Base-by-base conservation (phyloP, 2,329 filamentous ascomycete genomes). In the Colletotrichum agaves region DNA sequence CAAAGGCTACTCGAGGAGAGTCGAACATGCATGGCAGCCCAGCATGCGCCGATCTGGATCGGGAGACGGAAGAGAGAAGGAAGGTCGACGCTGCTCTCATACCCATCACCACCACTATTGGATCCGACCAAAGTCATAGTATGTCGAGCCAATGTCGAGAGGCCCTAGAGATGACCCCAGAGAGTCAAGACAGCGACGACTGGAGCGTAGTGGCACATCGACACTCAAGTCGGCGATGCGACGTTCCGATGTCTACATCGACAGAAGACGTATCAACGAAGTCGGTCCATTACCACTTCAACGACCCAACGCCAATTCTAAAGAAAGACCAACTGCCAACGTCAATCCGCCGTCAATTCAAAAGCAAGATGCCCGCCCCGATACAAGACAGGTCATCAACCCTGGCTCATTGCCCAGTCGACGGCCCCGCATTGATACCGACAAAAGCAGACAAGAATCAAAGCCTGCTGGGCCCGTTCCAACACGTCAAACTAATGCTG, bases 101-200 rank as follows among this genome's bases (percentile, higher is more conserved):
- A 87, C 83, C 70, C 87, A 89, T 72, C 86, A 89, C 72, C 87
- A 89, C 75, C 87, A 89, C 78, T 89, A 88, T 79, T 88, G 87
- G 87, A 69, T 83, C 70, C 78, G 79, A 63, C 78, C 81, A 41
- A 74, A 65, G 19, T 53, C 53, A 2, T 67, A 37, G 27, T 39
- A 41, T 12, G 33, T 41, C 15, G 65, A 67, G 23, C 46, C 53
- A 43, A 46, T 64, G n/a, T 8, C 53, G n/a, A 35, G 23, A 21
- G 12, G 46, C n/a, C 37, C 39, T 2, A 27, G 27, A 27, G 27
- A 52, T 3, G n/a, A 17, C 23, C 23, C 46, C 27, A 23, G 13
- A 49, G 31, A 67, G 19, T 13, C 55, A 23, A 15, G 39, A 13
- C 46, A 67, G 55, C 61, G 53, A 65, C 33, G 21, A 13, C 11